These are phyloP conservation scores for Planoprotostelium fungivorum DNA, from an alignment of 78 protist genomes.

Conservation along the genomic window DNA sequence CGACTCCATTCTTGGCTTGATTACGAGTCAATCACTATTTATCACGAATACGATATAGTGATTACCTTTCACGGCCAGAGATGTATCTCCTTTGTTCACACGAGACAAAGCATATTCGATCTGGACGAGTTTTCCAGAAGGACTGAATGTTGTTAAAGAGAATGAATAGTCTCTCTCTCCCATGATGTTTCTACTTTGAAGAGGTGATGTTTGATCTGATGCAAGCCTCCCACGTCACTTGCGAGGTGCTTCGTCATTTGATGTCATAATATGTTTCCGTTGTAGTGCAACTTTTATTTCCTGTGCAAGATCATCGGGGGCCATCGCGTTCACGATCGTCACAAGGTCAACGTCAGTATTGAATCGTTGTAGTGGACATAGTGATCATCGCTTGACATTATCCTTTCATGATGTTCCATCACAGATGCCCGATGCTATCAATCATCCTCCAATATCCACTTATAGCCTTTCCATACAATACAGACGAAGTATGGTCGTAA, in stretches of 20 bases:
- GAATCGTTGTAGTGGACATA: too few species aligned
- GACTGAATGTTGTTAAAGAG: conserved; percentile 98
- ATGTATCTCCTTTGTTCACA: conserved; percentile 86
- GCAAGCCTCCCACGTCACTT: background rate
- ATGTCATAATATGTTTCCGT: too few species aligned
- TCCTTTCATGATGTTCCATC: too few species aligned
- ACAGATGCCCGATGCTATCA: too few species aligned
- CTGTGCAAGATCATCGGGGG: too few species aligned
- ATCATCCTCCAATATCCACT: too few species aligned
- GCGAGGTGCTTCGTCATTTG: background rate
- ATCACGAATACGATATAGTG: background rate
- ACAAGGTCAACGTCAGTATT: too few species aligned
- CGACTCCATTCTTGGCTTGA: conserved; percentile 96
- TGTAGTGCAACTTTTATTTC: too few species aligned
- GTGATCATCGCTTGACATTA: too few species aligned
- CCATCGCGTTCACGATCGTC: too few species aligned
- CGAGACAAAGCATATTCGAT: conserved; percentile 98
- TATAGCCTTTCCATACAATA: too few species aligned
- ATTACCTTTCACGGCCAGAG: conserved; percentile 98
- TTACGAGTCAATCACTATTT: background rate
- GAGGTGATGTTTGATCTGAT: background rate
- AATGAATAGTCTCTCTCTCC: conserved; percentile 72
- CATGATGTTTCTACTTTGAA: conserved; percentile 12
- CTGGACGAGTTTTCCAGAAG: conserved; percentile 98
- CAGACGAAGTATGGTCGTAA: too few species aligned